phyloP scores from a whole-genome alignment of 768 basidiomycete genomes.

The Lyophyllum semitale region DNA sequence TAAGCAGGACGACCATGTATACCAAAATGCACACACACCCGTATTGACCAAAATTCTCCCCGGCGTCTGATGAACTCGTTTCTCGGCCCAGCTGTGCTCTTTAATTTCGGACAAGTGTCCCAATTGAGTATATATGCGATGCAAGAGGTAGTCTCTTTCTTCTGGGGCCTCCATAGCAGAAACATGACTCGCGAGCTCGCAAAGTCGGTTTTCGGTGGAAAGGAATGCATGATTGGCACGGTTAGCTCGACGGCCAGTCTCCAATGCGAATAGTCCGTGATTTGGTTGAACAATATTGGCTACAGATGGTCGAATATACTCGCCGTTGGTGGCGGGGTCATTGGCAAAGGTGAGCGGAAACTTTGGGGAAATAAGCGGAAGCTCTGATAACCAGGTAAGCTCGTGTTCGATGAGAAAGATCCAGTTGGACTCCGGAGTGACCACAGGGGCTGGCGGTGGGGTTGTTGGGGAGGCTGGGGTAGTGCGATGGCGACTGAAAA shows the following conservation, averaged over 20 bases:
- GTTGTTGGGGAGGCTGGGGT: no score
- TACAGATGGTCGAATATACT: conserved; percentile 1
- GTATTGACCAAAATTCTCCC: not conserved
- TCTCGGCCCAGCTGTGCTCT: not conserved
- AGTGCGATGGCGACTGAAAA: no score
- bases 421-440: not conserved
- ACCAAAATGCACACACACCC: not conserved
- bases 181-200: conserved; percentile 1
- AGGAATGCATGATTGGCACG: conserved; percentile 7
- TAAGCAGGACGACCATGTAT: not conserved
- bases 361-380: conserved; percentile 1
- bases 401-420: not conserved
- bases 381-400: not conserved
- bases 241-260: not conserved
- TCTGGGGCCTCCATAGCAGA: conserved; percentile 10
- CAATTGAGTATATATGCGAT: not conserved
- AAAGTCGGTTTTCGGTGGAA: conserved; percentile 4
- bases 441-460: not conserved
- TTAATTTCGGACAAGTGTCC: not conserved
- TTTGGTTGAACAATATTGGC: not conserved
- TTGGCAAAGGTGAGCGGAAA: conserved; percentile 16
- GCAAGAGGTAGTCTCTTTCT: not conserved
- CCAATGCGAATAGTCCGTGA: conserved; percentile 5
- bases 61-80: not conserved
- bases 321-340: conserved; percentile 6